phyloP scores from a whole-genome alignment of 2,329 filamentous ascomycete genomes.

The Beauveria medogensis region DNA sequence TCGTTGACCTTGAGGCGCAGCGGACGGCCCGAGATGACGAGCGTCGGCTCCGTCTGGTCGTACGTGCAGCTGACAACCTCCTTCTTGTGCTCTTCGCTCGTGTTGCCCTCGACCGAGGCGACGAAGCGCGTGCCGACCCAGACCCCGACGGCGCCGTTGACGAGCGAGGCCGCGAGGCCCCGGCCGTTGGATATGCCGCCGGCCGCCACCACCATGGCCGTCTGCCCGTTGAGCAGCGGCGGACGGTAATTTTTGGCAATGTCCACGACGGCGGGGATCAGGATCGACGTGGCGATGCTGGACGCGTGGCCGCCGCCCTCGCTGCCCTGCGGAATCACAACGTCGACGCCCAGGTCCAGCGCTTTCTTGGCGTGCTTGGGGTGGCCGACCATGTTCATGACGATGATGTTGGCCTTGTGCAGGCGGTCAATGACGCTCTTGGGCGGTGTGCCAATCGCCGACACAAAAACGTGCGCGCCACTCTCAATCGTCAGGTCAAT shows the following conservation, averaged over 20 bases:
- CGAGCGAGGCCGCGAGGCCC: conserved; percentile 70
- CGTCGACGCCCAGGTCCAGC: conserved; percentile 76
- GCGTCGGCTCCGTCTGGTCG: conserved; percentile 71
- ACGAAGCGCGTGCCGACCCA: conserved; percentile 96
- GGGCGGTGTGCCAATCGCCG: conserved; percentile 81
- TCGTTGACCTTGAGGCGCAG: conserved; percentile 74
- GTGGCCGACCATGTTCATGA: conserved; percentile 98
- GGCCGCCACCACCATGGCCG: conserved; percentile 77
- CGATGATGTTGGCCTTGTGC: conserved; percentile 69
- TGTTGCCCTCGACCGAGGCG: conserved; percentile 71
- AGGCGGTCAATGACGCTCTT: conserved; percentile 63
- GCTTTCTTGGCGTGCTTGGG: conserved; percentile 89
- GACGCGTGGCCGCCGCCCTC: conserved; percentile 93
- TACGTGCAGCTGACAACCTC: conserved; percentile 73
- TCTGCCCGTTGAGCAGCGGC: conserved; percentile 43
- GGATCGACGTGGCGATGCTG: conserved; percentile 74
- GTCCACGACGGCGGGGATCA: conserved; percentile 82
- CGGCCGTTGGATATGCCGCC: conserved; percentile 81
- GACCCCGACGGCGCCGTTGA: conserved; percentile 80
- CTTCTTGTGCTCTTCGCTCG: conserved; percentile 73
- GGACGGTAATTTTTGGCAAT: conserved; percentile 67
- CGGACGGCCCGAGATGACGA: conserved; percentile 76
- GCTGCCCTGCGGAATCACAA: conserved; percentile 85
- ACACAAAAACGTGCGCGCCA: conserved; percentile 79
- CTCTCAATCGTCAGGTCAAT: conserved; percentile 80